A percentile compares a stretch with the other conserved stretches of the same genome.
These are phyloP conservation scores for Fusarium sp. DNA, from an alignment of 2,329 filamentous ascomycete species.

Conservation along the genomic window DNA sequence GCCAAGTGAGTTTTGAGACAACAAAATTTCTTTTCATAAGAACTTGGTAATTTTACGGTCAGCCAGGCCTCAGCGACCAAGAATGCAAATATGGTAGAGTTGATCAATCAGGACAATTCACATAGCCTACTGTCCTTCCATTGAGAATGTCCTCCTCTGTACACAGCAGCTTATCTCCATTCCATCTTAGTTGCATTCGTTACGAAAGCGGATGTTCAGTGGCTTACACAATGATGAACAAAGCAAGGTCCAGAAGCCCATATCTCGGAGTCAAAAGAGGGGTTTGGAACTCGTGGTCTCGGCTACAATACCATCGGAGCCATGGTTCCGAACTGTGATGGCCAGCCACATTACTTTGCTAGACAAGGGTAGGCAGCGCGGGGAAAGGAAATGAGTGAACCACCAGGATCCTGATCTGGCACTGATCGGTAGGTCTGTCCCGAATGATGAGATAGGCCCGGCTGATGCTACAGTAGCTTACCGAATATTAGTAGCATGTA, in stretches of 20 bases:
- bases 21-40: too few species aligned
- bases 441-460: background rate
- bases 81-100: too few species aligned
- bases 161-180: background rate
- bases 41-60: too few species aligned
- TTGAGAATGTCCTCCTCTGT: too few species aligned
- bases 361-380: background rate
- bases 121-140: too few species aligned
- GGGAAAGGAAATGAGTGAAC: rapidly evolving
- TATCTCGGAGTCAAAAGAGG: background rate
- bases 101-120: too few species aligned
- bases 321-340: rapidly evolving
- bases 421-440: background rate
- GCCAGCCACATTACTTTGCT: background rate
- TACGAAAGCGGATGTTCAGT: background rate
- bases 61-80: too few species aligned
- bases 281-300: background rate
- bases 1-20: too few species aligned
- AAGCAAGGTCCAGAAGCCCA: background rate
- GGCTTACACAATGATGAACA: background rate
- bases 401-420: background rate
- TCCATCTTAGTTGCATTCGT: background rate
- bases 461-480: background rate
- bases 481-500: background rate
- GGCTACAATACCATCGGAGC: background rate